Evolutionary conservation across 176 grass and related monocot genomes (phyloP).

Genomic region (Ensete ventricosum): DNA sequence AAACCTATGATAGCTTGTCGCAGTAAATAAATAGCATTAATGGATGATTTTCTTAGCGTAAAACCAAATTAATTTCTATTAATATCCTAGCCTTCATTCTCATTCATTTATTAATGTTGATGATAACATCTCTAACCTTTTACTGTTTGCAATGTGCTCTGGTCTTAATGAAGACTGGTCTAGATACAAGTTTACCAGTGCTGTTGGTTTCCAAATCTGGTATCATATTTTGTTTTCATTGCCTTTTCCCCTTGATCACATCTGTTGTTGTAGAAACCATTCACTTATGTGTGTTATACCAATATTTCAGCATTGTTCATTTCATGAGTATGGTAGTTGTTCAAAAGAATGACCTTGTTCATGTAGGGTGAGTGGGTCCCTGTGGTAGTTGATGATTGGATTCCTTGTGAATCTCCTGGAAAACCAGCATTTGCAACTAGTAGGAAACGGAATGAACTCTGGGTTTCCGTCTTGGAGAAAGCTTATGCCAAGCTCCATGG

Average conservation of each 20-base stretch:
- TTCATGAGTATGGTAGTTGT: constrained; percentile 6
- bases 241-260: background rate
- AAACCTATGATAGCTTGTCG: too few species aligned
- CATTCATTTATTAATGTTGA: too few species aligned
- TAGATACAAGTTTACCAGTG: too few species aligned
- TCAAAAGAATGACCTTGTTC: background rate
- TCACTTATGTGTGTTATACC: background rate
- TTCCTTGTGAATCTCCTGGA: constrained; percentile 83
- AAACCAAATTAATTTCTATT: too few species aligned
- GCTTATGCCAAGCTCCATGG: constrained; percentile 99
- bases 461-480: constrained; percentile 96
- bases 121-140: too few species aligned
- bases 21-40: too few species aligned
- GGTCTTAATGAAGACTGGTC: too few species aligned
- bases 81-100: too few species aligned
- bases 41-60: too few species aligned
- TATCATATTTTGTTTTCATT: too few species aligned
- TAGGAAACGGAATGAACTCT: constrained; percentile 84
- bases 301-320: background rate
- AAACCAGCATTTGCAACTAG: constrained; percentile 96
- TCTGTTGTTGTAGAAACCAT: background rate
- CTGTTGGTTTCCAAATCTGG: too few species aligned
- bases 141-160: too few species aligned
- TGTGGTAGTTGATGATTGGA: constrained; percentile 99
- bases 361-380: constrained; percentile 93